Conservation (phyloP, 768 basidiomycete species). For the Lactifluus subvellereus region DNA sequence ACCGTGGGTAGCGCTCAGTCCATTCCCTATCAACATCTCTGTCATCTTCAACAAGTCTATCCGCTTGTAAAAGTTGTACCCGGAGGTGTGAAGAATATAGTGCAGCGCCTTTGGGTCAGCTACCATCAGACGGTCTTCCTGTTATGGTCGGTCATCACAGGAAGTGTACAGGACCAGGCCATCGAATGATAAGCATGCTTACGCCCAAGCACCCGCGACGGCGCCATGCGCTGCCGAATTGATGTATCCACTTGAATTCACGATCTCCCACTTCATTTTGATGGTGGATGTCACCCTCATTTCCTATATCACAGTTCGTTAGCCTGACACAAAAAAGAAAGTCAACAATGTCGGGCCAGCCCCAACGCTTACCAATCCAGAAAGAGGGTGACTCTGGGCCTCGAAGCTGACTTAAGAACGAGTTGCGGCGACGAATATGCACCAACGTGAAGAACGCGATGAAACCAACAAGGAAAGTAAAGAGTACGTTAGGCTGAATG, state of each 20-base stretch:
- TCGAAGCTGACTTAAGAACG: constrained; percentile 5
- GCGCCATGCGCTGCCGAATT: constrained; percentile 20
- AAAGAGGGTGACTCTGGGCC: constrained; percentile 6
- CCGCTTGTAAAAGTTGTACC: constrained; percentile 27
- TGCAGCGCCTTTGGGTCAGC: constrained; percentile 26
- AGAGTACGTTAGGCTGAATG: not conserved
- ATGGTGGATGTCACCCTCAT: constrained; percentile 23
- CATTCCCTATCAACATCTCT: constrained; percentile 23
- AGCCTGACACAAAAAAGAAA: not conserved
- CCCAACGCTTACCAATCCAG: constrained; percentile 6
- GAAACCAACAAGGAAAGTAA: not conserved
- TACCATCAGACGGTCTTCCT: constrained; percentile 1
- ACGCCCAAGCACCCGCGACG: constrained; percentile 23
- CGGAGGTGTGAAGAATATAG: constrained; percentile 29
- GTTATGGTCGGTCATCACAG: not conserved
- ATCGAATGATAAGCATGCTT: not conserved
- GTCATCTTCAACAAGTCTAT: constrained; percentile 18
- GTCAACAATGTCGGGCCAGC: not conserved
- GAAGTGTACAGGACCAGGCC: not conserved
- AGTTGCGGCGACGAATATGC: not conserved
- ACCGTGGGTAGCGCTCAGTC: constrained; percentile 24
- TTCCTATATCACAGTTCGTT: constrained; percentile 20
- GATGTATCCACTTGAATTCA: constrained; percentile 16
- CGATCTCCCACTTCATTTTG: constrained; percentile 28
- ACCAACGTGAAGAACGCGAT: not conserved